Conservation (phyloP, 2,329 filamentous ascomycete species). For the Verticillium albo-atrum region DNA sequence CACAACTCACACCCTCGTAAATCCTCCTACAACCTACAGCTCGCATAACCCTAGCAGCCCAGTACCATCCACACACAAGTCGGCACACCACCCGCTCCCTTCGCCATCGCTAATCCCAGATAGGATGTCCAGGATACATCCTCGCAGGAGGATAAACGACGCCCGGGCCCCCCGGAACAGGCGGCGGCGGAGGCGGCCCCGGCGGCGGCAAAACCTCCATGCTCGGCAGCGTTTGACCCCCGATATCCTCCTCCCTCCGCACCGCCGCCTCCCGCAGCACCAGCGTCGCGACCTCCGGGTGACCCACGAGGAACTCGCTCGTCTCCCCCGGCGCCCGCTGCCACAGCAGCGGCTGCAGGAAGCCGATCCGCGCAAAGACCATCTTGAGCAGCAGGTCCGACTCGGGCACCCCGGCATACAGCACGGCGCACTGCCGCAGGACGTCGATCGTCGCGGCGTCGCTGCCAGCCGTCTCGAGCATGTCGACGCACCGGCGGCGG, state of each 20-base stretch:
- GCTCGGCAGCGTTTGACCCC: slow-evolving; percentile 32
- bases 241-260: slow-evolving; percentile 33
- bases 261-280: slow-evolving; percentile 42
- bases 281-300: slow-evolving; percentile 41
- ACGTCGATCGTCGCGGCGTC: slow-evolving; percentile 39
- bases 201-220: slow-evolving; percentile 28
- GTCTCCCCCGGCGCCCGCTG: slow-evolving; percentile 34
- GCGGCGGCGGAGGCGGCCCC: not conserved
- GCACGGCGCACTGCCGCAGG: slow-evolving; percentile 35
- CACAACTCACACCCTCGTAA: too few species aligned
- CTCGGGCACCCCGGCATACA: slow-evolving; percentile 37
- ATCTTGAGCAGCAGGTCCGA: slow-evolving; percentile 39
- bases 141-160: not conserved
- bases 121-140: not conserved
- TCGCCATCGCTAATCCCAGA: not conserved
- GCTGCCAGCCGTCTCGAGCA: slow-evolving; percentile 37
- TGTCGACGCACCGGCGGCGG: slow-evolving; percentile 37
- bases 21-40: too few species aligned
- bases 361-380: slow-evolving; percentile 44
- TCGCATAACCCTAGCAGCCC: too few species aligned
- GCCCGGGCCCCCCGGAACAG: too few species aligned
- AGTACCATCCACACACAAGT: too few species aligned
- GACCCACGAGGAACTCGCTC: slow-evolving; percentile 33
- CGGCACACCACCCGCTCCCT: too few species aligned
- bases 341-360: slow-evolving; percentile 41